Percentiles rank a stretch among this genome's conserved stretches.
These are phyloP conservation scores for Hevea brasiliensis DNA, from an alignment of 345 rosid genomes.

Conservation along the genomic window DNA sequence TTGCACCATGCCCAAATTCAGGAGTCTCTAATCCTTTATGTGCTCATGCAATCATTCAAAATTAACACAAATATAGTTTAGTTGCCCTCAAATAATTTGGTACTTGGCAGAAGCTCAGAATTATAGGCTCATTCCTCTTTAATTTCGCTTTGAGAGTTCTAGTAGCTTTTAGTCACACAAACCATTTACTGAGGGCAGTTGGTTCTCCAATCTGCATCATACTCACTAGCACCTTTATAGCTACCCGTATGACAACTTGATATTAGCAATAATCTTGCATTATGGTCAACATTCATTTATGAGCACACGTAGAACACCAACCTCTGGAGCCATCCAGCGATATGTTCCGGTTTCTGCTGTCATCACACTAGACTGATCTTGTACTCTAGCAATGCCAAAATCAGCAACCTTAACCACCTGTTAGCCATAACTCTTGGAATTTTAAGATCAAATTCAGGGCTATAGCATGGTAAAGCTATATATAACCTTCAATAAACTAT, in stretches of 20 bases:
- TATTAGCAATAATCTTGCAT: not conserved
- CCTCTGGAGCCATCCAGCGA: slow-evolving; percentile 91
- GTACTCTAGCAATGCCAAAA: slow-evolving; percentile 75
- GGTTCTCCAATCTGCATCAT: not conserved
- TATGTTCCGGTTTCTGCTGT: slow-evolving; percentile 80
- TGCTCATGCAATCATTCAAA: not conserved
- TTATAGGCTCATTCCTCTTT: not conserved
- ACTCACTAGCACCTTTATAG: not conserved
- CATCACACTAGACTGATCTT: slow-evolving; percentile 60
- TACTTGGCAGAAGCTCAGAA: not conserved
- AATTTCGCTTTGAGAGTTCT: not conserved
- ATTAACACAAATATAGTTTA: not conserved
- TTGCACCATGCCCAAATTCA: not conserved
- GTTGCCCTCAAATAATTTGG: not conserved
- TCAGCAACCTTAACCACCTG: slow-evolving; percentile 72
- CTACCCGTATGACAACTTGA: not conserved
- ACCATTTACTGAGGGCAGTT: not conserved
- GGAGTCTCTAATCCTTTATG: not conserved
- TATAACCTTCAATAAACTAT: slow-evolving; percentile 10
- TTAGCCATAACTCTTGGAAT: slow-evolving; percentile 9
- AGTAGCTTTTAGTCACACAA: not conserved
- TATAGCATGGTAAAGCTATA: slow-evolving; percentile 3
- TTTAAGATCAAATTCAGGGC: slow-evolving; percentile 13
- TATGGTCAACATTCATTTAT: slow-evolving; percentile 10
- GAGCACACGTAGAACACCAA: slow-evolving; percentile 24